Percentiles rank a stretch among this genome's conserved stretches.
Conservation (phyloP, 352 stramenopile species). For the Globisporangium carolinianum region DNA sequence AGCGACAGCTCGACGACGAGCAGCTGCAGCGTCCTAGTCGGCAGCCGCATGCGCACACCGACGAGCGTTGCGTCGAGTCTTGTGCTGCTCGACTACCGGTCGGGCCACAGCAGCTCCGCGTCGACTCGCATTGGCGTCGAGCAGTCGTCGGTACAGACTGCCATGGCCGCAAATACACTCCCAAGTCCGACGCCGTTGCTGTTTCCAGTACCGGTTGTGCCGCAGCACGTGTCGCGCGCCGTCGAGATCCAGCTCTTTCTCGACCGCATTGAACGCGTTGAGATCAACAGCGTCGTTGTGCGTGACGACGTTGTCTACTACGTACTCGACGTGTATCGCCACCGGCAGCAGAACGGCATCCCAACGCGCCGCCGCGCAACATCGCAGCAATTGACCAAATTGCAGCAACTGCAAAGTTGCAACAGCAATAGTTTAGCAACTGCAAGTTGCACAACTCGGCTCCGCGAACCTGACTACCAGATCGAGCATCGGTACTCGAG, state of each 20-base stretch:
- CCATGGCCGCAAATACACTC: constrained; percentile 17
- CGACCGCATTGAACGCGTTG: constrained; percentile 47
- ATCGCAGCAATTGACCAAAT: constrained; percentile 6
- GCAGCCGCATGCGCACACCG: neutral
- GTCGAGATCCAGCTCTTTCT: constrained; percentile 49
- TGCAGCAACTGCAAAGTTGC: neutral
- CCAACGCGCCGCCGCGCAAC: constrained; percentile 18
- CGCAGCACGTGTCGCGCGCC: constrained; percentile 46
- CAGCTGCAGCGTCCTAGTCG: neutral
- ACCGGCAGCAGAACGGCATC: constrained; percentile 43
- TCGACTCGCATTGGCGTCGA: neutral
- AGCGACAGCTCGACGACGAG: neutral
- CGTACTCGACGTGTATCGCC: constrained; percentile 52
- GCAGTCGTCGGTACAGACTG: constrained; percentile 15
- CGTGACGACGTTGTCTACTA: constrained; percentile 53
- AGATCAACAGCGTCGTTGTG: constrained; percentile 41
- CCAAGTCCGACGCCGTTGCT: constrained; percentile 27
- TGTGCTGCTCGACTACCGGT: constrained; percentile 8
- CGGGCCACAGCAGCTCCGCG: neutral
- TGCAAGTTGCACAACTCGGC: neutral
- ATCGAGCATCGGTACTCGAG: constrained; percentile 64
- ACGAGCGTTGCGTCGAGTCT: neutral
- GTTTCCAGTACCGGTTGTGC: constrained; percentile 32
- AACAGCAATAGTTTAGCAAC: constrained; percentile 6
- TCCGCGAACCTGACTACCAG: constrained; percentile 36